Evolutionary conservation across 805 yeast genomes (phyloP), one percentile per base, ranked within the genome.

Genomic region (Monosporozyma servazzii): DNA sequence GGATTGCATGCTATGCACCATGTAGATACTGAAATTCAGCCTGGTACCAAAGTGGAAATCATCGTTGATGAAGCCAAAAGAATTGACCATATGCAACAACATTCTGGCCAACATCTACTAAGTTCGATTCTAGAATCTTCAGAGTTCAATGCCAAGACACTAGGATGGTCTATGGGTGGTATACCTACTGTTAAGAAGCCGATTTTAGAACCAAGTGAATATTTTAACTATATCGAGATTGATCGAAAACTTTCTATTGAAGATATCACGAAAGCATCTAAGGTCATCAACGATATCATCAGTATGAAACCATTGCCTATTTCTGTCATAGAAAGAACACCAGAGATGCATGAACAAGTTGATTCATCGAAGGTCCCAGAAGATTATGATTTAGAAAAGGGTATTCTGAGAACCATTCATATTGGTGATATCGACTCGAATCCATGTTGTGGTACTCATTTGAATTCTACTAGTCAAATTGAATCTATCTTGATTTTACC

Each of bases 361-460:
- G 63, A 69, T n/a, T 72, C 76, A 47, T 75, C 76, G 8, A 80
- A 82, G 58, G 75, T 86, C 53, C 95, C 95, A 0, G 84, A 77
- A 21, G 88, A 84, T 65, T 84, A 84, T 62, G 93, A 87, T 59
- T 60, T 76, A 40, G 76, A 77, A 15, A 76, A 84, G 58, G 96
- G 96, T 9, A 78, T 86, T 8, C 68, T 88, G 48, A 69, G 96
- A 53, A 81, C 87, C 2, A 77, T 88, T 23, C 81, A 80, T 50
- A 88, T 88, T 54, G 95, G 91, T 9, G 75, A 75, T 1, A 56
- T 87, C 31, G 96, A 88, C 63, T 63, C 81, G 9, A 88, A 87
- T 59, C 88, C 95, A 5, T 88, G 96, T 64, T 88, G 96, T 64
- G 96, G 96, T 1, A 88, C 96, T 0, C 96, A 88, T 68, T 73